Percentiles rank a stretch among this genome's conserved stretches.
phyloP scores from a whole-genome alignment of 768 basidiomycete species.

The Harrya chromipes region DNA sequence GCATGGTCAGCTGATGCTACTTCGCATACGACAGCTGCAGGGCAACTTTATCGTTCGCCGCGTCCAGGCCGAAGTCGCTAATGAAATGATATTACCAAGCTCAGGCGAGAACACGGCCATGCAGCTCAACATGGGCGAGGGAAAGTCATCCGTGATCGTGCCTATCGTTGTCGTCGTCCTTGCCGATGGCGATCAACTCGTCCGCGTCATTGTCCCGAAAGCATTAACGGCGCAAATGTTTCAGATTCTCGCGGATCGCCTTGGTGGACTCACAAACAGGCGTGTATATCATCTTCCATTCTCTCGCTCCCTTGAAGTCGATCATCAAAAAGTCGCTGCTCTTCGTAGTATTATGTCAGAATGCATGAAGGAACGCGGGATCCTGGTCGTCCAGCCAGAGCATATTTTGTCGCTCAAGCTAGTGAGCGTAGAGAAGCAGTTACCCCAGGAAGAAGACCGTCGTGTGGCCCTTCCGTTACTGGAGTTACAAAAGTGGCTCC shows the following conservation, averaged over 20 bases:
- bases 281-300: constrained; percentile 51
- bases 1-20: no score
- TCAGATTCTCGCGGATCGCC: constrained; percentile 40
- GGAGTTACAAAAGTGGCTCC: constrained; percentile 25
- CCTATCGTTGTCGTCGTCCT: constrained; percentile 41
- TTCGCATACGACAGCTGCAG: constrained; percentile 37
- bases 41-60: constrained; percentile 41
- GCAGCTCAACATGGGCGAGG: constrained; percentile 61
- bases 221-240: constrained; percentile 48
- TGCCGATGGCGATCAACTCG: constrained; percentile 42
- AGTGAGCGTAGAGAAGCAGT: constrained; percentile 40
- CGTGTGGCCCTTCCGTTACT: constrained; percentile 21
- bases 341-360: constrained; percentile 35
- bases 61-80: constrained; percentile 41
- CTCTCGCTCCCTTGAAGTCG: constrained; percentile 36
- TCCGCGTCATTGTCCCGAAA: constrained; percentile 51
- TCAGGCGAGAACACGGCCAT: constrained; percentile 36
- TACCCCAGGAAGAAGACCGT: neutral
- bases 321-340: constrained; percentile 8
- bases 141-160: constrained; percentile 48
- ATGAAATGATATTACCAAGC: constrained; percentile 45
- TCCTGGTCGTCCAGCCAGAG: constrained; percentile 52
- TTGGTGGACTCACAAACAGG: constrained; percentile 44
- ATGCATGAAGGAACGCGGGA: constrained; percentile 39
- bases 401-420: constrained; percentile 51